A percentile compares a stretch with the other conserved stretches of the same genome.
These are phyloP conservation scores for Zymoseptoria tritici DNA, from an alignment of 2,329 filamentous ascomycete genomes.

Conservation along the genomic window DNA sequence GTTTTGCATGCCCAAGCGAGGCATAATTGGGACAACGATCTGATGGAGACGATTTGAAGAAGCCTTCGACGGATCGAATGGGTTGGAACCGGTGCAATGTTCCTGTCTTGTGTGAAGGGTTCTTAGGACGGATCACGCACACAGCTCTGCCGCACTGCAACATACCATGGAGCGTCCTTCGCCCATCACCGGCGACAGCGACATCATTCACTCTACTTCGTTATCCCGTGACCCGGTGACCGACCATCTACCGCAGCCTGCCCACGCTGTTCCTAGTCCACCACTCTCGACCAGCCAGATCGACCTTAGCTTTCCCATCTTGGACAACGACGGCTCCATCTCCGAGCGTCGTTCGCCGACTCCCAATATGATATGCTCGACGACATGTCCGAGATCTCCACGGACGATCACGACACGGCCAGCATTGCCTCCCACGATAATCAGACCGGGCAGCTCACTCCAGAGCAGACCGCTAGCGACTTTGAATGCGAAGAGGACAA, in stretches of 20 bases:
- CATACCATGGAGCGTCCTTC: not conserved
- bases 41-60: too few species aligned
- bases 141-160: not conserved
- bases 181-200: not conserved
- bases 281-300: constrained; percentile 1
- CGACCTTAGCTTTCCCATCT: constrained; percentile 23
- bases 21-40: too few species aligned
- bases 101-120: too few species aligned
- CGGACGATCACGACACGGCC: constrained; percentile 27
- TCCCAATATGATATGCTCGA: constrained; percentile 28
- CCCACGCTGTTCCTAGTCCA: not conserved
- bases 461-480: constrained; percentile 14
- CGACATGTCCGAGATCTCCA: constrained; percentile 26
- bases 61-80: too few species aligned
- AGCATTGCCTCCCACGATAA: constrained; percentile 23
- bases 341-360: constrained; percentile 19
- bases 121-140: too few species aligned
- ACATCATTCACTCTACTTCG: not conserved
- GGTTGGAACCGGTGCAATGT: too few species aligned
- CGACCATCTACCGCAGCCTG: constrained; percentile 12
- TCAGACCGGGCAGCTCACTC: constrained; percentile 11
- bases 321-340: constrained; percentile 25
- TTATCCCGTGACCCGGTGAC: constrained; percentile 4
- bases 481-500: constrained; percentile 5
- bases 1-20: too few species aligned